These are phyloP conservation scores for Tylopilus felleus DNA, from an alignment of 768 basidiomycete species.

Conservation along the genomic window DNA sequence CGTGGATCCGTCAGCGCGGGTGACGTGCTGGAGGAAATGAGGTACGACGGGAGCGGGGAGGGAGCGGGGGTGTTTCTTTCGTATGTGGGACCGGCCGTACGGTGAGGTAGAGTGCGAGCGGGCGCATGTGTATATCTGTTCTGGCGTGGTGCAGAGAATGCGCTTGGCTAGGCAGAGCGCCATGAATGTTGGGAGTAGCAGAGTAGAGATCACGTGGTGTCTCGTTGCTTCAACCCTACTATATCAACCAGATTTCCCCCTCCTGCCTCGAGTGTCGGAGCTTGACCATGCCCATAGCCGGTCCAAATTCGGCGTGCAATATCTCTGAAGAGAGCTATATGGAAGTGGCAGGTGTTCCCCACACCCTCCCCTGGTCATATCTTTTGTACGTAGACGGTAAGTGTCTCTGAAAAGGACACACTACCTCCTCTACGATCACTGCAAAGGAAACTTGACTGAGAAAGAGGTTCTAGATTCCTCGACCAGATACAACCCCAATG, in stretches of 20 bases:
- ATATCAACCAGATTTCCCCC: too few species aligned
- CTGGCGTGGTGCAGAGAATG: slow-evolving; percentile 1
- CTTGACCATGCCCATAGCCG: slow-evolving; percentile 10
- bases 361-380: slow-evolving; percentile 10
- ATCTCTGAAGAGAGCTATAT: slow-evolving; percentile 9
- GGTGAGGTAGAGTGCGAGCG: slow-evolving; percentile 66
- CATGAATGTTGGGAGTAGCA: slow-evolving; percentile 7
- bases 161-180: slow-evolving; percentile 13
- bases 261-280: neutral
- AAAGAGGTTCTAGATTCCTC: slow-evolving; percentile 6
- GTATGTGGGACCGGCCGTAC: slow-evolving; percentile 82
- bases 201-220: neutral
- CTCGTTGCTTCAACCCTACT: too few species aligned
- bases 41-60: slow-evolving; percentile 85
- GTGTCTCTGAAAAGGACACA: neutral
- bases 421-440: neutral
- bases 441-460: neutral
- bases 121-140: slow-evolving; percentile 14
- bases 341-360: neutral
- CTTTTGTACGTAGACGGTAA: slow-evolving; percentile 15
- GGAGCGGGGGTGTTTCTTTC: slow-evolving; percentile 61
- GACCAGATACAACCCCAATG: slow-evolving; percentile 4
- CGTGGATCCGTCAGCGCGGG: slow-evolving; percentile 85
- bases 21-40: slow-evolving; percentile 80
- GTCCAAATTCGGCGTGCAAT: slow-evolving; percentile 13